Evolutionary conservation across 768 basidiomycete genomes (phyloP), one percentile per base, ranked within the genome.

Genomic region (Termitomyces sp.): DNA sequence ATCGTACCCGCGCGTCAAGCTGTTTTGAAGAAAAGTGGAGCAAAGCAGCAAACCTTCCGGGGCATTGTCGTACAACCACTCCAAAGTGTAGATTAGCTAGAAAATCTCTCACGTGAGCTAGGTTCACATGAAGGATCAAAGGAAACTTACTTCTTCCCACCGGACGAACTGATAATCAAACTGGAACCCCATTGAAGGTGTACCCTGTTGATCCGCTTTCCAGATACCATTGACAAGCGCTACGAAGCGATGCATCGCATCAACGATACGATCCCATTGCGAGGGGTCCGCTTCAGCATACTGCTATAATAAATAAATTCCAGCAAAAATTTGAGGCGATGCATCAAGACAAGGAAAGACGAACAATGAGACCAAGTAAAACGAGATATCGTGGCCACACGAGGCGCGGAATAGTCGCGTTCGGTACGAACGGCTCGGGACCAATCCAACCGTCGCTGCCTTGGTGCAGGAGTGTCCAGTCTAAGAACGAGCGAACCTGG

Each of bases 321-420:
- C 30, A 5, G 4, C 30, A 4, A 30, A 4, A 30, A 30, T 4
- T 4, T 38, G 15, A 6, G 37, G n/a, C 8, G 26, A 28, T 15
- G 33, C 7, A 21, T 15, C 1, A 26, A 46, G 19, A 23, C 21
- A 17, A 19, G 5, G 19, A 11, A 31, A 40, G 41, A 64, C 72
- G 33, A 57, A 75, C 74, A 17, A 73, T 68, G 19, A 77, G 57
- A 3, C 74, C 74, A 23, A 75, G 62, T 28, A 77, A 55, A 12
- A 75, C 61, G 14, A 77, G 68, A 56, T 75, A 77, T 3, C 75
- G 66, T n/a, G 75, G 75, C 74, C 75, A 77, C 9, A 71, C 67
- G 0, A 75, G 64, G 17, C 74, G 68, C 23, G 75, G 75, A 26
- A 64, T 63, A 2, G 71, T 71, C 1, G 74, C 67, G 53, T 73